These are phyloP conservation scores for Scalesia atractyloides DNA, from an alignment of 129 eudicot genomes.

Conservation along the genomic window DNA sequence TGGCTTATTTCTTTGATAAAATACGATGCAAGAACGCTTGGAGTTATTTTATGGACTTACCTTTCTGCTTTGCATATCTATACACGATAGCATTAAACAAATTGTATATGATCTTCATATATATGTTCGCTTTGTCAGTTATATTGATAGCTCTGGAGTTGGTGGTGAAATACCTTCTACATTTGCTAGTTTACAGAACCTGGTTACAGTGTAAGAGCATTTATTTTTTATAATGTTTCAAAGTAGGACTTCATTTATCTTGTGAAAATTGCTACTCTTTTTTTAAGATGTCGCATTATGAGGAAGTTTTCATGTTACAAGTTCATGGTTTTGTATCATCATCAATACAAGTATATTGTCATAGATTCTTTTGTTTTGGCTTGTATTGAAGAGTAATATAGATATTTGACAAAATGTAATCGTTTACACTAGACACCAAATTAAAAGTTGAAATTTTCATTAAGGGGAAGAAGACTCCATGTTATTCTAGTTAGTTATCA, in stretches of 20 bases:
- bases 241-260: neutral
- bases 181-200: constrained; percentile 56
- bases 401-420: neutral
- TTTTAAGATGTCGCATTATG: neutral
- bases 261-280: neutral
- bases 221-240: constrained; percentile 17
- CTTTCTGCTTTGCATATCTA: neutral
- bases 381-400: neutral
- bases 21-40: neutral
- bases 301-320: neutral
- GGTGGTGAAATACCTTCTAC: constrained; percentile 72
- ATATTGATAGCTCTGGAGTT: constrained; percentile 72
- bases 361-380: no score
- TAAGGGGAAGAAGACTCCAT: neutral
- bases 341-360: no score
- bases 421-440: neutral
- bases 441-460: neutral
- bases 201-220: constrained; percentile 60
- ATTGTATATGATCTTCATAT: neutral
- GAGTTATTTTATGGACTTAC: neutral
- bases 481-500: constrained; percentile 1
- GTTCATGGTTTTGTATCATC: no score
- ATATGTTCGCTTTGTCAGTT: constrained; percentile 47
- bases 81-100: neutral
- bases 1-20: neutral